Base-by-base conservation (phyloP, 2,329 filamentous ascomycete species). In the Colletotrichum siamense region DNA sequence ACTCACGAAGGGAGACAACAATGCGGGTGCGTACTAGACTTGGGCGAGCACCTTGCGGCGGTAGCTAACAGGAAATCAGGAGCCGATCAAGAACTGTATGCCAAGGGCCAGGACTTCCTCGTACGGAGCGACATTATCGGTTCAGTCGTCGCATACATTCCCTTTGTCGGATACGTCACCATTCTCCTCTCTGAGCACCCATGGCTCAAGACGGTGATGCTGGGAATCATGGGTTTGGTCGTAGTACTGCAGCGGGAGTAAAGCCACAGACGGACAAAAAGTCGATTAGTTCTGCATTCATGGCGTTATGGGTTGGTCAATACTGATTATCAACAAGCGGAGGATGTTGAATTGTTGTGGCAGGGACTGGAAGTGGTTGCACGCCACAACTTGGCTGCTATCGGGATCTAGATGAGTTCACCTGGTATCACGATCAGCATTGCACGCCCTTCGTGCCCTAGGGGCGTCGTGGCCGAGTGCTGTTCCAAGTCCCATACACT, bases 1-100 rank as follows among this genome's bases (percentile, higher is more conserved):
- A 24, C 91, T 99, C 73, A 99, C 97, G 39, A 99, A 99, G 87
- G 97, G 97, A 79, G 97, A 99, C 87, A 99, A 99, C 89, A 99
- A 99, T 84, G 96, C 98, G 83, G 44, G 44, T 52, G 44, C 44
- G 90, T 71, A 18, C 22, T 22, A 64, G 32, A 44, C 16, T 39
- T 22, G n/a, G 44, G 44, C 10, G 12, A 52, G 44, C n/a, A 52
- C 44, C 44, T 24, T 22, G 44, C n/a, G 44, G 44, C 44, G 24
- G 30, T 9, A 34, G n/a, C 59, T 57, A 13, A 8, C 13, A 36
- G 15, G 16, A 10, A 65, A 52, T 52, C n/a, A 52, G 76, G 26
- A 71, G 49, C 12, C 10, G 24, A 68, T 22, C 62, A 64, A 44
- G 52, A 63, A 28, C 79, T 87, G 15, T 98, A 98, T 84, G 96